Conservation (phyloP, 2,329 filamentous ascomycete species). For the Penicillium sp. region DNA sequence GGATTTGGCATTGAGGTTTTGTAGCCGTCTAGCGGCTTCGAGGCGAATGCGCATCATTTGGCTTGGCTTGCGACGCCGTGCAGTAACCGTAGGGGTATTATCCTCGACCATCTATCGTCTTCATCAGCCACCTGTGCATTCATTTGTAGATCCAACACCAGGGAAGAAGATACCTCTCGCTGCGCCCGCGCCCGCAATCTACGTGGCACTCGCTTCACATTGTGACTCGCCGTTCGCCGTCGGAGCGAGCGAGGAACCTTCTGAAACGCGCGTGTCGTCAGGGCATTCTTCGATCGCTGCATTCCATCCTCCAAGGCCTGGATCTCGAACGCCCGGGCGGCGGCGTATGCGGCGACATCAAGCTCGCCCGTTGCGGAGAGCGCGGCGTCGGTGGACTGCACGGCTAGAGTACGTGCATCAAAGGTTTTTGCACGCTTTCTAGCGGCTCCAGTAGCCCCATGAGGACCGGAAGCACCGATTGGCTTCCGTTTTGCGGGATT, state of each 20-base stretch:
- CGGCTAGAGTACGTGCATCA: conserved; percentile 52
- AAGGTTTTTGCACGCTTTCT: conserved; percentile 53
- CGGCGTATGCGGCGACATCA: conserved; percentile 82
- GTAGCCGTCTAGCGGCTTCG: conserved; percentile 76
- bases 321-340: conserved; percentile 88
- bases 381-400: conserved; percentile 53
- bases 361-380: conserved; percentile 74
- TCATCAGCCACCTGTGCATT: not conserved
- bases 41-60: conserved; percentile 61
- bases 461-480: conserved; percentile 22
- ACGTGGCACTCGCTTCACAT: conserved; percentile 86
- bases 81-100: conserved; percentile 82
- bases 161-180: conserved; percentile 57
- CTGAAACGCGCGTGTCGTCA: conserved; percentile 81
- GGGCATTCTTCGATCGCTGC: conserved; percentile 69
- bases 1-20: conserved; percentile 60
- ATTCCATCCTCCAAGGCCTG: conserved; percentile 82
- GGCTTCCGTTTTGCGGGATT: conserved; percentile 44
- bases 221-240: conserved; percentile 90
- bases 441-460: conserved; percentile 36
- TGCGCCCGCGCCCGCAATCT: conserved; percentile 72
- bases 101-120: conserved; percentile 76
- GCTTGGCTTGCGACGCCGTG: conserved; percentile 55
- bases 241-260: conserved; percentile 84
- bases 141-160: not conserved